These are phyloP conservation scores for Hondaea fermentalgiana DNA, from an alignment of 108 stramenopile species.

Conservation along the genomic window DNA sequence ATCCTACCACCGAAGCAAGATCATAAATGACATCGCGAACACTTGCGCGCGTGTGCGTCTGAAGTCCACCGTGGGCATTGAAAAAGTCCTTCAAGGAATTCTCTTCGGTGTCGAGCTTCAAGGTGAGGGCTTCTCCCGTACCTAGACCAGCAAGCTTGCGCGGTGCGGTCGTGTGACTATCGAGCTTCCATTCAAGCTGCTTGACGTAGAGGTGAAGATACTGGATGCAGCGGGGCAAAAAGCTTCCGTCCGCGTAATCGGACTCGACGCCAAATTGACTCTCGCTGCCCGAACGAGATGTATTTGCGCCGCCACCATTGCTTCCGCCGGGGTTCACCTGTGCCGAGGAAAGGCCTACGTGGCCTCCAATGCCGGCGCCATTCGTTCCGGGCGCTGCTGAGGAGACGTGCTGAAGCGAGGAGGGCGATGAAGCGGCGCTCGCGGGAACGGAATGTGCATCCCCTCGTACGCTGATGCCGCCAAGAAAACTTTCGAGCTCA, in stretches of 20 bases:
- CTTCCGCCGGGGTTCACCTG: no score
- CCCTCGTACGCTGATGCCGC: not conserved
- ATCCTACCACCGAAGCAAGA: not conserved
- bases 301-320: no score
- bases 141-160: not conserved
- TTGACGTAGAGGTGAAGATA: not conserved
- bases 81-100: not conserved
- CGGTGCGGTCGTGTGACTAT: not conserved
- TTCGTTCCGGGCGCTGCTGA: no score
- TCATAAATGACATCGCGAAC: not conserved
- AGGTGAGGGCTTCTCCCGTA: not conserved
- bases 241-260: not conserved
- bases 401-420: not conserved
- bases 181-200: not conserved
- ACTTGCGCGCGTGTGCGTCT: not conserved
- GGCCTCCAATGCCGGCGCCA: no score
- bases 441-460: not conserved
- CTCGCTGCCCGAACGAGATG: not conserved
- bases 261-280: not conserved
- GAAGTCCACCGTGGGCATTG: not conserved
- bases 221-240: not conserved
- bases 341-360: no score
- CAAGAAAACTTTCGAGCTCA: not conserved
- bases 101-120: not conserved
- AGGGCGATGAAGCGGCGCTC: not conserved